Conservation (phyloP, 805 yeast species). For the Wickerhamiella galacta region DNA sequence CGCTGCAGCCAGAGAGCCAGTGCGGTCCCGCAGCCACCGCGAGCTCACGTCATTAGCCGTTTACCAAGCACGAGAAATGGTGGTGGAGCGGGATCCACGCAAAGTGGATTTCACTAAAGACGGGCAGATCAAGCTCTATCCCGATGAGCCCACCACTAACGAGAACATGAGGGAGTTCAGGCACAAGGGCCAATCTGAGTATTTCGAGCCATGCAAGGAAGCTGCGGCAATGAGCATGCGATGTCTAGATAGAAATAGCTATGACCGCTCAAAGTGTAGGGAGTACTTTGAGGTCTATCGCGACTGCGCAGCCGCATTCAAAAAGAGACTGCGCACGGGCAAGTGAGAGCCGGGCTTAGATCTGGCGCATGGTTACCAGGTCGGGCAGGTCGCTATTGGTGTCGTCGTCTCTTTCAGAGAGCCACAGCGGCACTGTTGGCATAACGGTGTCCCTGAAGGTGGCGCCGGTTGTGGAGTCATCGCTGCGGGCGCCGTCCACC, state of each 20-base stretch:
- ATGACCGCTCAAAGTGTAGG: conserved; percentile 48
- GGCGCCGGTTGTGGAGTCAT: too few species aligned
- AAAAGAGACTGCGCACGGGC: conserved; percentile 5
- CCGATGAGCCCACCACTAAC: conserved; percentile 70
- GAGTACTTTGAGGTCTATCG: conserved; percentile 85
- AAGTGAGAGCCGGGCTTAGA: too few species aligned
- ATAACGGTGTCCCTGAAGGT: too few species aligned
- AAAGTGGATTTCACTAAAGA: conserved; percentile 43
- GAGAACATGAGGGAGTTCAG: conserved; percentile 53
- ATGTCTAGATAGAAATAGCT: conserved; percentile 66
- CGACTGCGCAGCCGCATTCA: conserved; percentile 77
- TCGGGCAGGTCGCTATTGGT: too few species aligned
- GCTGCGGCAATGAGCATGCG: conserved; percentile 72
- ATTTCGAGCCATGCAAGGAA: conserved; percentile 85
- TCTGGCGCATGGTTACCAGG: too few species aligned
- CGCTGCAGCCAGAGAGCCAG: too few species aligned
- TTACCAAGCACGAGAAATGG: too few species aligned
- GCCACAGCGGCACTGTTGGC: too few species aligned
- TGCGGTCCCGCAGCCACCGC: too few species aligned
- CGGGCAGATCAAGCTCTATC: conserved; percentile 51
- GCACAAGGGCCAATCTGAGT: conserved; percentile 63
- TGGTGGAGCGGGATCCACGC: conserved; percentile 21
- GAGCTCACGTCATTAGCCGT: too few species aligned
- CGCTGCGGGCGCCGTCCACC: too few species aligned
- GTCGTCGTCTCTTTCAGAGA: too few species aligned